phyloP scores from a whole-genome alignment of 306 rosid genomes.

The Mimosa pudica region DNA sequence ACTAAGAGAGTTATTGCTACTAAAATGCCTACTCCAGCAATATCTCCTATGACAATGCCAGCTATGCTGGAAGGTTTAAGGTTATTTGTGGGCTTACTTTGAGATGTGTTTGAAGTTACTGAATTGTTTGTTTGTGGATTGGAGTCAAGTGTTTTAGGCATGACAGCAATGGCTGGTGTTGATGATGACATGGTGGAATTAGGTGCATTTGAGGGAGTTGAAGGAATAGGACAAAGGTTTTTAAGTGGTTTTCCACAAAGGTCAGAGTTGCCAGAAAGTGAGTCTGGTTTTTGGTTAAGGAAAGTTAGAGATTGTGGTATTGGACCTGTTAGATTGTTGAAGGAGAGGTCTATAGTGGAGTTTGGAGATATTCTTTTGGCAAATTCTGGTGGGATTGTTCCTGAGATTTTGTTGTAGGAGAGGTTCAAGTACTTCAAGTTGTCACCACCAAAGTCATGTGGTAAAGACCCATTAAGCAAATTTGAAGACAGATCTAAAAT shows the following conservation, averaged over 20 bases:
- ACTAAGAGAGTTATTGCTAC: constrained; percentile 58
- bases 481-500: constrained; percentile 86
- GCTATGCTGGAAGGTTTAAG: constrained; percentile 76
- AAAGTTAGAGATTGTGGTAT: constrained; percentile 65
- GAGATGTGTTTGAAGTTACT: constrained; percentile 35
- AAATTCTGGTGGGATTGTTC: constrained; percentile 57
- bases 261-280: constrained; percentile 61
- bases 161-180: constrained; percentile 89
- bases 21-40: constrained; percentile 61
- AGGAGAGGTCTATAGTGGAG: constrained; percentile 77
- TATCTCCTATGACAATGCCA: constrained; percentile 71
- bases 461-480: constrained; percentile 77
- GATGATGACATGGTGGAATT: constrained; percentile 11
- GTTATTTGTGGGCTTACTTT: constrained; percentile 40
- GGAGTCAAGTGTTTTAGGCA: constrained; percentile 66
- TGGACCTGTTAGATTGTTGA: constrained; percentile 78
- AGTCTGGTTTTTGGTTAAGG: constrained; percentile 57
- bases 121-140: constrained; percentile 41
- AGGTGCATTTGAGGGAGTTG: constrained; percentile 56
- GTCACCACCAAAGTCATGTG: constrained; percentile 59
- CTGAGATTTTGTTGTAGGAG: constrained; percentile 80
- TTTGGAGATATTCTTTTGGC: constrained; percentile 49
- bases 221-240: constrained; percentile 68
- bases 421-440: constrained; percentile 66
- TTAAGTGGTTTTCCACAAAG: constrained; percentile 89